Conservation (phyloP, 805 yeast genomes). For the Lachancea quebecensis region DNA sequence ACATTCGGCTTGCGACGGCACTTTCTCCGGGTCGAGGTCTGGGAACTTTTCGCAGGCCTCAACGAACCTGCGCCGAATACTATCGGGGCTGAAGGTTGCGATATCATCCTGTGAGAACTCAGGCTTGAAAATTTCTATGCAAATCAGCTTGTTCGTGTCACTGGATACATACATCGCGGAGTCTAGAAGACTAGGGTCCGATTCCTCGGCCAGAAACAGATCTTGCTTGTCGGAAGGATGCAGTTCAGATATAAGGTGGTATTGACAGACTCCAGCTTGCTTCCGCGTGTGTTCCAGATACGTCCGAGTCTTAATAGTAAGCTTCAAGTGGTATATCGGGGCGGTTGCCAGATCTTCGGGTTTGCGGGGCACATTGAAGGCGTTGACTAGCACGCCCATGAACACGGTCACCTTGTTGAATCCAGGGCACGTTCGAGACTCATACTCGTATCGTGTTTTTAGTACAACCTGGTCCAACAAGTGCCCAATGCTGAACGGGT, state of each 20-base stretch:
- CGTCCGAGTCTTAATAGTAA: constrained; percentile 30
- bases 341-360: constrained; percentile 14
- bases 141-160: constrained; percentile 40
- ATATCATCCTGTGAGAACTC: constrained; percentile 44
- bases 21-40: constrained; percentile 17
- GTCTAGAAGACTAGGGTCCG: constrained; percentile 37
- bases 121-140: constrained; percentile 47
- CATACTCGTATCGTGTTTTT: constrained; percentile 26
- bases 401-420: constrained; percentile 28
- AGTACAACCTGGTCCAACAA: constrained; percentile 27
- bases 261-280: constrained; percentile 29
- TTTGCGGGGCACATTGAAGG: constrained; percentile 6
- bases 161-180: constrained; percentile 42
- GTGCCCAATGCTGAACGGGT: constrained; percentile 21
- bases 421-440: constrained; percentile 23
- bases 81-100: constrained; percentile 39
- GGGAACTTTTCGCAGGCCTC: constrained; percentile 29
- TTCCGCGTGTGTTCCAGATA: constrained; percentile 24
- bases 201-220: constrained; percentile 13
- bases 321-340: constrained; percentile 31
- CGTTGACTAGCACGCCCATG: constrained; percentile 25
- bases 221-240: constrained; percentile 31
- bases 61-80: constrained; percentile 46
- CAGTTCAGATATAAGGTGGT: constrained; percentile 23
- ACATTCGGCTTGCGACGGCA: constrained; percentile 54